A percentile compares a stretch with the other conserved stretches of the same genome.
Evolutionary conservation across 345 rosid species (phyloP).

Genomic region (Euphorbia tirucalli): DNA sequence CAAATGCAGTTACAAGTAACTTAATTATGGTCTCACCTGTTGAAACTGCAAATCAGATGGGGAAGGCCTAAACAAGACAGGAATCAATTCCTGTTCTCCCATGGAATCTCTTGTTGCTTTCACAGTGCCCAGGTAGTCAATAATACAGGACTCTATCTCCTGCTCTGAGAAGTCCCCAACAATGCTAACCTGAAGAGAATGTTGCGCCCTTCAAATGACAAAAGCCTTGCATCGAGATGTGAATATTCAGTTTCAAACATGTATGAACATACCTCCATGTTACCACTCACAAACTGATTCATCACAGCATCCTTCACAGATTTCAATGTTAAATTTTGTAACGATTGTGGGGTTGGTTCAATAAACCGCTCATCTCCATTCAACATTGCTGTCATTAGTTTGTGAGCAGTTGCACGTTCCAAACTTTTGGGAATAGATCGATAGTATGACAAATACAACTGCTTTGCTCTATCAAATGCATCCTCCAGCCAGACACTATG

Average conservation of each 20-base stretch:
- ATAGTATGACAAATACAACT: constrained; percentile 82
- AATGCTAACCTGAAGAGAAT: constrained; percentile 66
- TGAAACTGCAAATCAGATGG: constrained; percentile 73
- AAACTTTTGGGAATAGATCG: constrained; percentile 98
- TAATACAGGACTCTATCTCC: constrained; percentile 77
- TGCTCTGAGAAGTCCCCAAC: constrained; percentile 95
- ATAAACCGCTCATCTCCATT: constrained; percentile 95
- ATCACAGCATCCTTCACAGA: constrained; percentile 89
- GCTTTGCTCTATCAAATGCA: constrained; percentile 99
- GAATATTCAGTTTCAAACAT: neutral
- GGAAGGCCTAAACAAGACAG: constrained; percentile 66
- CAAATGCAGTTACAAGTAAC: constrained; percentile 9
- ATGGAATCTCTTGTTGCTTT: constrained; percentile 49
- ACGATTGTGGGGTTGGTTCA: constrained; percentile 87
- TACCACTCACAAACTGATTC: constrained; percentile 89
- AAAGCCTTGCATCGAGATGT: constrained; percentile 10
- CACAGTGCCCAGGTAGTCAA: constrained; percentile 92
- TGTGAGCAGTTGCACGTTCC: constrained; percentile 99
- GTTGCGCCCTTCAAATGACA: constrained; percentile 12
- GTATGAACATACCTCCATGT: constrained; percentile 76
- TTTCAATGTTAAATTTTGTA: constrained; percentile 66
- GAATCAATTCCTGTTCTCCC: constrained; percentile 39
- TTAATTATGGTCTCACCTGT: constrained; percentile 56
- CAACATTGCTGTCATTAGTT: constrained; percentile 95
- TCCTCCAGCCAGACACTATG: constrained; percentile 99